Base-by-base conservation (phyloP, 345 rosid genomes). In the Corymbia maculata region DNA sequence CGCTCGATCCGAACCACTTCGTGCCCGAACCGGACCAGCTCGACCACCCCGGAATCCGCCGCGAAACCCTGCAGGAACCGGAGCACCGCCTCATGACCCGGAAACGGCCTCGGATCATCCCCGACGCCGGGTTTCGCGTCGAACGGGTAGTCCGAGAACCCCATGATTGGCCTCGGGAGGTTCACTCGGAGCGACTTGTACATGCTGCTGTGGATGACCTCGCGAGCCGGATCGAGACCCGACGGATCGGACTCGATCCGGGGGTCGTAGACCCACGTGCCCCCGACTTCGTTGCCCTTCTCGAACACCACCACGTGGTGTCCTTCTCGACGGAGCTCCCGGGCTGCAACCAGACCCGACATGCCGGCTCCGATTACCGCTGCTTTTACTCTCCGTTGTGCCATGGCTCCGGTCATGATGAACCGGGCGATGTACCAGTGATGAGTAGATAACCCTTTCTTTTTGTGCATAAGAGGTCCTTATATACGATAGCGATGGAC, bases 301-400 rank as follows among this genome's bases (percentile, higher is more conserved):
- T 92, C 92, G 28, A 90, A 91, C n/a, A 90, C 91, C 44, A 85
- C 89, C 59, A 89, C 90, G 49, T 9, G 12, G 88, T 89, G 92
- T 53, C 93, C 93, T 88, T 90, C 93, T 36, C 91, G 88, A 30
- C 30, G 85, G 49, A 92, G 90, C 93, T 92, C 90, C 51, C 87
- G 88, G 75, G 88, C 91, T 0, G 92, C 86, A 49, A 85, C 87
- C 4, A 90, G 91, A 28, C 92, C 91, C 68, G 90, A 85, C 13
- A 88, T 85, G 15, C 92, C 93, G 13, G 91, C 90, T 30, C 92
- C 92, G 66, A 89, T 90, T 28, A 91, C 92, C 4, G 92, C 92
- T 7, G 85, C 91, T 75, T 75, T n/a, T 75, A 51, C 88, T 32
- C 59, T 14, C 57, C 57, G 86, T 26, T 49, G 50, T 51, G 32